Base-by-base conservation (phyloP, 352 stramenopile species). In the Phytopythium vexans region DNA sequence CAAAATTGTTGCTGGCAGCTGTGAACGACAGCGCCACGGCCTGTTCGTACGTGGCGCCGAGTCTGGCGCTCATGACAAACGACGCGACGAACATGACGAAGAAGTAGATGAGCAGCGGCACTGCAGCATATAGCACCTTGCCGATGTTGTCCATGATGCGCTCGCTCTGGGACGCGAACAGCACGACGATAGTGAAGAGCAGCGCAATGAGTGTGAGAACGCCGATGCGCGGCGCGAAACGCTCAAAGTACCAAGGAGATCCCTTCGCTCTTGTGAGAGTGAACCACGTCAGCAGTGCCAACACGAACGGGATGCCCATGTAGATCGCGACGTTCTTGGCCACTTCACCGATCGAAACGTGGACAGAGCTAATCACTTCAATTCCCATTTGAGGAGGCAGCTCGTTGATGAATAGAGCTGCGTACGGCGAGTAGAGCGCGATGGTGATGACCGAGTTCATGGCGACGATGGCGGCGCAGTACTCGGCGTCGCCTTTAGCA, bases 1-100 rank as follows among this genome's bases (percentile, higher is more conserved):
- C 80, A 46, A 91, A 91, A 61, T 88, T 89, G 72, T 91, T 91
- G 53, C 74, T 87, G 7, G 72, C 77, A 2, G 74, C 74, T n/a
- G 82, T 88, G 64, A 91, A 86, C 15, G 73, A 76, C 0, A 85
- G 62, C 32, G 66, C 41, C 3, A 70, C 66, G 31, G 59, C 51
- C 60, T 83, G 72, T 16, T 59, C 45, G 53, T 87, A 84, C 41
- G 63, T 77, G 15, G 62, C 65, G 0, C 60, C 61, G 42, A 79
- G 46, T 42, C 51, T 39, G 46, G 52, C 52, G 49, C 65, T 74
- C 54, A 78, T 63, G 31, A 55, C 14, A 48, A 78, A 78, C 9
- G 72, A 70, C n/a, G 56, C 53, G 41, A 76, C 32, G 58, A 79
- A 83, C 68, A 87, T 86, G 63, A 74, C 54, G 12, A 81, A 10